These are phyloP conservation scores for Polyplosphaeria fusca DNA, from an alignment of 495 filamentous ascomycete genomes.

Conservation along the genomic window DNA sequence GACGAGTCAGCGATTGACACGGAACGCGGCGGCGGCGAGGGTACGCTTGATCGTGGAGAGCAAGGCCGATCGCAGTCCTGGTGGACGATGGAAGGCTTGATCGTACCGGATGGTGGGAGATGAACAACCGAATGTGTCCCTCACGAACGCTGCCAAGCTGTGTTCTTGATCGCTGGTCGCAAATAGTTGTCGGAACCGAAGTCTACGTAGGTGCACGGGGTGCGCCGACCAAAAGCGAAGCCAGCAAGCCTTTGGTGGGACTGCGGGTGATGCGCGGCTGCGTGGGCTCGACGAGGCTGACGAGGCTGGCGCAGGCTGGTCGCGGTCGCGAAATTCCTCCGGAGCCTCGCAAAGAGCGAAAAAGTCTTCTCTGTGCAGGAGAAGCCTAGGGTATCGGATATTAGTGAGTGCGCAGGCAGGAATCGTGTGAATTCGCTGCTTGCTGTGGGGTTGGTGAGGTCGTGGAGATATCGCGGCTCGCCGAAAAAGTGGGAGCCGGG, in stretches of 20 bases:
- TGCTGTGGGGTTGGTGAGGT: background rate
- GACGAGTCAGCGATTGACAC: background rate
- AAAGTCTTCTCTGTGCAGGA: background rate
- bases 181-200: conserved; percentile 11
- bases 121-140: conserved; percentile 99
- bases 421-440: background rate
- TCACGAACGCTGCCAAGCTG: conserved; percentile 45
- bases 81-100: conserved; percentile 6
- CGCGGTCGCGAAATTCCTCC: background rate
- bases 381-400: too few relatives aligned
- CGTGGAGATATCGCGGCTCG: background rate
- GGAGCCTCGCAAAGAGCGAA: background rate
- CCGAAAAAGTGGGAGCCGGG: background rate
- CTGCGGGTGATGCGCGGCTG: conserved; percentile 7
- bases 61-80: conserved; percentile 21
- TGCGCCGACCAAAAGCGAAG: conserved; percentile 24
- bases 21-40: background rate
- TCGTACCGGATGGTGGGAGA: conserved; percentile 83
- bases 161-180: conserved; percentile 15
- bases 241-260: conserved; percentile 32
- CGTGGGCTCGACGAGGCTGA: background rate
- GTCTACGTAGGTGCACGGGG: conserved; percentile 4
- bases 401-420: background rate
- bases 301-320: background rate
- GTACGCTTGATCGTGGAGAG: background rate